Base-by-base conservation (phyloP, 1,284 basidiomycete species). In the Leccinum huronense region DNA sequence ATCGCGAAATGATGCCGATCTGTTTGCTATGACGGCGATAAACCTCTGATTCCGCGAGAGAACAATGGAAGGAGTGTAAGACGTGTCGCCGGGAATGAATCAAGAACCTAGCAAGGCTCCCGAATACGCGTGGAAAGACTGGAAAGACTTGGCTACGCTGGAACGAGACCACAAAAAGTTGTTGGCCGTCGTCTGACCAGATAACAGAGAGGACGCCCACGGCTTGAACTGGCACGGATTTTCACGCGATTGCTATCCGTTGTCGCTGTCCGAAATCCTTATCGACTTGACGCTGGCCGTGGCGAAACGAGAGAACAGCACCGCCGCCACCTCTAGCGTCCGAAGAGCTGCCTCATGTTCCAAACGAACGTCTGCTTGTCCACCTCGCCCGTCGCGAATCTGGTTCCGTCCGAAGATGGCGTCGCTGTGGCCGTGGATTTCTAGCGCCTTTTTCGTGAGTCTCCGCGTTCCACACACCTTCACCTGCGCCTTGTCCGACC, bases 401-500 rank as follows among this genome's bases (percentile, higher is more conserved):
- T 30, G 51, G 51, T 27, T 13, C 27, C 23, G 14, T 54, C 53
- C 13, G 53, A 54, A 54, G 27, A 54, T 27, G 5, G 53, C 27
- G 5, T 54, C 53, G 27, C 14, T 54, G 9, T 54, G 53, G 8
- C 14, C 16, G 53, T 30, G 53, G 10, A 54, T n/a, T 27, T 54
- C 53, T 30, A 54, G 16, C 7, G 0, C 14, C 53, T 23, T 30
- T 30, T 54, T 54, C 27, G 14, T 6, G 27, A n/a, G 9, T 31
- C 14, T 54, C 53, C 27, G 53, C 14, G 30, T 54, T 27, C 53
- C 23, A 23, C 53, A 54, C 53, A 31, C 51, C 27, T 8, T 16
- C 8, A 16, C 53, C 14, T 54, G 53, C 27, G 53, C 53, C 14
- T 54, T 51, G 48, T 31, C 31, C 45, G 86, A 81, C 36, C 88